phyloP scores from a whole-genome alignment of 805 yeast genomes.

The Saccharomyces mikatae region DNA sequence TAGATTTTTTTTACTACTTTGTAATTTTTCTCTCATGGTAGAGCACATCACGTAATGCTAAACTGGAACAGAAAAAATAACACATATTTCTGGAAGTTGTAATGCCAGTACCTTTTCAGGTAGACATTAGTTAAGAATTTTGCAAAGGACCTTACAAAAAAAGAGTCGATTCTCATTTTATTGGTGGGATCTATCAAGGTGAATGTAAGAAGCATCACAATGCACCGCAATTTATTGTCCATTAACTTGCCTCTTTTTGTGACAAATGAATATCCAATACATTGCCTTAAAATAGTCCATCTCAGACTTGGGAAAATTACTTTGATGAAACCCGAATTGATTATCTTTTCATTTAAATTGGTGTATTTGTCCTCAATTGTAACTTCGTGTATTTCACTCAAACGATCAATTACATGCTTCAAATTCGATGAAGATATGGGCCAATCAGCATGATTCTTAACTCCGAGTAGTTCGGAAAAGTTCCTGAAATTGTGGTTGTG shows the following conservation, averaged over 20 bases:
- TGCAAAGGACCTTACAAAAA: not conserved
- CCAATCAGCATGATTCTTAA: slow-evolving; percentile 5
- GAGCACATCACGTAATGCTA: not conserved
- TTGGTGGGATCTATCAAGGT: not conserved
- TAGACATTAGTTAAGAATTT: not conserved
- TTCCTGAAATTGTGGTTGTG: not conserved
- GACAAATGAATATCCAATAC: slow-evolving; percentile 6
- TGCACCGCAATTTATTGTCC: not conserved
- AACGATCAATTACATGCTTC: slow-evolving; percentile 18
- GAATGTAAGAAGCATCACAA: not conserved
- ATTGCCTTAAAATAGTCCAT: slow-evolving; percentile 26
- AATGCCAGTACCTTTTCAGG: not conserved
- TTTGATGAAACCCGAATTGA: slow-evolving; percentile 16
- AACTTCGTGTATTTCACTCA: slow-evolving; percentile 21
- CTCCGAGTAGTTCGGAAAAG: not conserved
- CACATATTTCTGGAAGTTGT: not conserved
- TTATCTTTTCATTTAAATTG: slow-evolving; percentile 11
- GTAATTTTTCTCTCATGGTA: not conserved
- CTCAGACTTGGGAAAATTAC: slow-evolving; percentile 18
- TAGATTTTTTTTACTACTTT: not conserved
- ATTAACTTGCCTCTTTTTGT: not conserved
- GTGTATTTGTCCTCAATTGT: slow-evolving; percentile 8
- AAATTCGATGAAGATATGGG: slow-evolving; percentile 11
- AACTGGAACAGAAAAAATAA: not conserved
- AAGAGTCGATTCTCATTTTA: not conserved